Evolutionary conservation across 306 rosid genomes (phyloP).

Genomic region (Citrullus amarus): DNA sequence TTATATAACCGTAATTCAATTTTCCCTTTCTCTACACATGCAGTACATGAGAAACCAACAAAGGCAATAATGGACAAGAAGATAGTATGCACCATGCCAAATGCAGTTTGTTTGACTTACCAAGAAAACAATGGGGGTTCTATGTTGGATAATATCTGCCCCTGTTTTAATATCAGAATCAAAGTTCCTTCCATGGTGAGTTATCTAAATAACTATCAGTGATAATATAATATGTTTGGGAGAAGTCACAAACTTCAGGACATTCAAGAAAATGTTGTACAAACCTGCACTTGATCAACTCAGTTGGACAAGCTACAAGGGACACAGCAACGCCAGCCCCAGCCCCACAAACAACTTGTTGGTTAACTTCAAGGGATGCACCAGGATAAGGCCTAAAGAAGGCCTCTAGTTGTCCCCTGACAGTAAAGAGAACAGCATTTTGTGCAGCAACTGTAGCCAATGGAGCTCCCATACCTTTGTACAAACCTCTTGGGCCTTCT

Average conservation of each 20-base stretch:
- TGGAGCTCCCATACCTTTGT: slow-evolving; percentile 98
- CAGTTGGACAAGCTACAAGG: slow-evolving; percentile 87
- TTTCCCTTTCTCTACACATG: background rate
- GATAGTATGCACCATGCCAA: background rate
- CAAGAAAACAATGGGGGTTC: background rate
- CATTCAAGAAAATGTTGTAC: slow-evolving; percentile 2
- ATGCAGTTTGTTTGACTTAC: background rate
- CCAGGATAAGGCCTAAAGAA: slow-evolving; percentile 66
- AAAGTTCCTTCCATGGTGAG: background rate
- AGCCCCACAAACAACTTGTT: slow-evolving; percentile 71
- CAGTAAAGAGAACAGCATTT: slow-evolving; percentile 84
- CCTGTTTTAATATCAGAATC: background rate
- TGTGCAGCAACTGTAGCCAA: slow-evolving; percentile 93
- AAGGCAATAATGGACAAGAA: background rate
- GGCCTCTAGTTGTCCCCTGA: slow-evolving; percentile 79
- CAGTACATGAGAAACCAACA: background rate
- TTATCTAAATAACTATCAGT: background rate
- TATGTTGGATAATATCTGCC: background rate
- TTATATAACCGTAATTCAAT: background rate
- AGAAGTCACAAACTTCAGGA: background rate
- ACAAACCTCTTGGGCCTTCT: slow-evolving; percentile 87
- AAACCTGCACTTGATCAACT: slow-evolving; percentile 90
- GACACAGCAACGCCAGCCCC: slow-evolving; percentile 96
- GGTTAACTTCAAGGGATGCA: slow-evolving; percentile 48
- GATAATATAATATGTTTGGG: background rate